phyloP scores from a whole-genome alignment of 176 grass and related monocot genomes.

The Puya raimondii region DNA sequence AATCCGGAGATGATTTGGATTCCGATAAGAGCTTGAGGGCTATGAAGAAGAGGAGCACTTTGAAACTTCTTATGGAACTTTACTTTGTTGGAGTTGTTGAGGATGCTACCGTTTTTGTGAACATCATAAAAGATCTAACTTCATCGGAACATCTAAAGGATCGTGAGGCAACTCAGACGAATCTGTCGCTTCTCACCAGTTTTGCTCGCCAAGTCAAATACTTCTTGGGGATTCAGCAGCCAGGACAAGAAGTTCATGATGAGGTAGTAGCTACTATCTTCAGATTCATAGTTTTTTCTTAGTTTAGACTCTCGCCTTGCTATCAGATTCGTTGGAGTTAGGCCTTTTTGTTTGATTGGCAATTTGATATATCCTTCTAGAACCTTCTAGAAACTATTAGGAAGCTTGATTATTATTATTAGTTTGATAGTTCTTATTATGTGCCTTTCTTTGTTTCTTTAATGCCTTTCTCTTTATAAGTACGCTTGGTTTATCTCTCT shows the following conservation, averaged over 20 bases:
- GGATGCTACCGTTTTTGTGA: slow-evolving; percentile 80
- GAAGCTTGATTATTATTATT: too few species aligned
- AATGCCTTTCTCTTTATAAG: too few species aligned
- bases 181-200: slow-evolving; percentile 87
- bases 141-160: slow-evolving; percentile 80
- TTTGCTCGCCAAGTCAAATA: slow-evolving; percentile 85
- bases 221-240: slow-evolving; percentile 54
- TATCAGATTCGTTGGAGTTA: neutral
- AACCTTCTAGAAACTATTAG: too few species aligned
- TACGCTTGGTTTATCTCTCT: too few species aligned
- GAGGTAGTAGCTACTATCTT: slow-evolving; percentile 41
- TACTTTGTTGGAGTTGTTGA: slow-evolving; percentile 96
- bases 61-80: slow-evolving; percentile 92
- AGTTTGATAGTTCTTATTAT: too few species aligned
- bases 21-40: slow-evolving; percentile 68
- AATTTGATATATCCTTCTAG: too few species aligned
- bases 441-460: too few species aligned
- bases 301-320: neutral
- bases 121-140: slow-evolving; percentile 93
- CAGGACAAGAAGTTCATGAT: slow-evolving; percentile 62
- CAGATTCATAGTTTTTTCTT: slow-evolving; percentile 10
- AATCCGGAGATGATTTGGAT: slow-evolving; percentile 88
- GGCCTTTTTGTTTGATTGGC: too few species aligned
- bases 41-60: slow-evolving; percentile 92
- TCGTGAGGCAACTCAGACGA: slow-evolving; percentile 89